Evolutionary conservation across 306 rosid species (phyloP).

Genomic region (Casuarina equisetifolia): DNA sequence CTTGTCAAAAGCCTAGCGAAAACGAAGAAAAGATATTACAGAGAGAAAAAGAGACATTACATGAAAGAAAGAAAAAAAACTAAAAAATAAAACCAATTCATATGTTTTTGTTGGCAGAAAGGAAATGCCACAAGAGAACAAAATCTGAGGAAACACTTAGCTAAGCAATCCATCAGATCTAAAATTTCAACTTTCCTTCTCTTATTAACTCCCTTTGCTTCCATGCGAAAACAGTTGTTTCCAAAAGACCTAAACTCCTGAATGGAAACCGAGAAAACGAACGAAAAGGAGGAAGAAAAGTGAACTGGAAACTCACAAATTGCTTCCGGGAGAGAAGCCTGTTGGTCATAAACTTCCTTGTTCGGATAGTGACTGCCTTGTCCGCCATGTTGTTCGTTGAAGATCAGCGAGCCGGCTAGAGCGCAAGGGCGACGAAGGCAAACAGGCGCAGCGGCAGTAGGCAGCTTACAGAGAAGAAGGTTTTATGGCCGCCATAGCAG

Average conservation of each 20-base stretch:
- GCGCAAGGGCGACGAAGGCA: background rate
- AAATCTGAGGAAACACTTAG: background rate
- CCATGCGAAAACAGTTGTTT: too few species aligned
- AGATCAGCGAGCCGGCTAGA: background rate
- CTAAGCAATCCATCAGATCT: too few species aligned
- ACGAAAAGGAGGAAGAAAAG: background rate
- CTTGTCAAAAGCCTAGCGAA: background rate
- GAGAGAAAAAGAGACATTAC: background rate
- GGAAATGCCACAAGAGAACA: background rate
- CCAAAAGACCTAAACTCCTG: background rate
- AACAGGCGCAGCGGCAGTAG: too few species aligned
- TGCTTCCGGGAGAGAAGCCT: conserved; percentile 90
- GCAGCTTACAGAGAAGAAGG: background rate
- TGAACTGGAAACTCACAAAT: conserved; percentile 51
- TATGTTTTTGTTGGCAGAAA: background rate
- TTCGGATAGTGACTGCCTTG: conserved; percentile 83
- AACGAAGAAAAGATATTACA: too few species aligned
- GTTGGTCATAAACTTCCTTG: conserved; percentile 91
- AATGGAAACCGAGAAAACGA: background rate
- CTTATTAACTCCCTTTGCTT: too few species aligned
- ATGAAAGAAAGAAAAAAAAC: background rate
- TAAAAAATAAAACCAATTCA: background rate
- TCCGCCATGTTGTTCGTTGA: conserved; percentile 64
- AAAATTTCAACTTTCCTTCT: too few species aligned
- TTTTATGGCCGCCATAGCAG: too few species aligned